Conservation (phyloP, 202 grass and related monocot genomes). For the Dendrocalamus latiflorus region DNA sequence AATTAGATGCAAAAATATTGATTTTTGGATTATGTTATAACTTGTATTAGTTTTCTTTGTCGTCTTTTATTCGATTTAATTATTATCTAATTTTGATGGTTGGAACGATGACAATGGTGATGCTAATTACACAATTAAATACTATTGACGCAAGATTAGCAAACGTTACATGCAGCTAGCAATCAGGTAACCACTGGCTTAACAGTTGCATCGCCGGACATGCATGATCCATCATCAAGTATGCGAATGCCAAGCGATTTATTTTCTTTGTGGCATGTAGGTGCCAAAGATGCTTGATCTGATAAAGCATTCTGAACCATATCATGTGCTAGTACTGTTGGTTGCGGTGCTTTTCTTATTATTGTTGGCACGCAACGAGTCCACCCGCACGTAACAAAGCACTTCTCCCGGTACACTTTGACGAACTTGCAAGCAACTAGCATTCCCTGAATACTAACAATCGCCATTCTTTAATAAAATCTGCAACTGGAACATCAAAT, state of each 20-base stretch:
- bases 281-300: not conserved
- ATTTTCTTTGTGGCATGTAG: not conserved
- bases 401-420: conserved; percentile 16
- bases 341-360: not conserved
- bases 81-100: too few species aligned
- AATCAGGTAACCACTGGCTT: not conserved
- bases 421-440: conserved; percentile 8
- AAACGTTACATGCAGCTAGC: too few species aligned
- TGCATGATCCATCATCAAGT: not conserved
- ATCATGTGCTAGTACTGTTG: too few species aligned
- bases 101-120: too few species aligned
- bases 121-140: too few species aligned
- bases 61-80: too few species aligned
- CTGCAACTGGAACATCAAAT: not conserved
- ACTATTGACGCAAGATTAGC: too few species aligned
- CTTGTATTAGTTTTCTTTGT: too few species aligned
- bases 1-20: too few species aligned
- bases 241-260: not conserved
- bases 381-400: not conserved
- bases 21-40: too few species aligned
- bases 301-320: too few species aligned
- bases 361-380: not conserved
- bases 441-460: not conserved
- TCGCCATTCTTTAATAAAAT: not conserved
- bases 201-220: not conserved